Evolutionary conservation across 1,139 yeast species (phyloP), one percentile per base, ranked within the genome.

Genomic region (Candida albicans): DNA sequence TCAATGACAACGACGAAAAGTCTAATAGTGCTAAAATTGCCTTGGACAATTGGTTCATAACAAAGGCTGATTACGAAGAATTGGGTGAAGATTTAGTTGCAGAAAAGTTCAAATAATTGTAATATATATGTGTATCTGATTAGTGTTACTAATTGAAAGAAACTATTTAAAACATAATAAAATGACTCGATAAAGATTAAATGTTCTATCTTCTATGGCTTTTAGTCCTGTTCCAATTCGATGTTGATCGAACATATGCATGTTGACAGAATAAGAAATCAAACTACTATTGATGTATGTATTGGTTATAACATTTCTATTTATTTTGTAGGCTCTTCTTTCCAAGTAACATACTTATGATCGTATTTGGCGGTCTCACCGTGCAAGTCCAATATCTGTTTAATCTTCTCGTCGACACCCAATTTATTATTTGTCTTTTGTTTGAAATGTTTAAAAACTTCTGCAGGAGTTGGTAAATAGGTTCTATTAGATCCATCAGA

Each of bases 401-500:
- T 67, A 44, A 86, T 72, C 64, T 84, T 84, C 50, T 66, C 71
- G 37, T 72, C 75, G 32, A 84, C 81, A 35, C 96, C 96, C 39
- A 77, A 65, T 66, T 85, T 87, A 51, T 58, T 72, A 67, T 54
- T 70, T 57, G 67, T 78, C 46, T 65, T 62, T 43, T 64, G 65
- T 39, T 72, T 66, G 62, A 89, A 89, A 61, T 82, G 81, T 50
- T 76, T 75, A 47, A 81, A 50, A 7, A 84, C 83, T 56, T 87
- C 95, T 39, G 67, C 60, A 41, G 79, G 81, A 9, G 93, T 82
- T 24, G 85, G 85, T 61, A 85, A 80, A 62, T 77, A 81, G 32
- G 82, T 72, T 55, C 87, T 75, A 53, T 79, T 75, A 12, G 83
- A 71, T 28, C 79, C 82, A 55, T 81, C 87, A 49, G 73, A 74